phyloP scores from a whole-genome alignment of 495 filamentous ascomycete species.

The Podospora sp. region DNA sequence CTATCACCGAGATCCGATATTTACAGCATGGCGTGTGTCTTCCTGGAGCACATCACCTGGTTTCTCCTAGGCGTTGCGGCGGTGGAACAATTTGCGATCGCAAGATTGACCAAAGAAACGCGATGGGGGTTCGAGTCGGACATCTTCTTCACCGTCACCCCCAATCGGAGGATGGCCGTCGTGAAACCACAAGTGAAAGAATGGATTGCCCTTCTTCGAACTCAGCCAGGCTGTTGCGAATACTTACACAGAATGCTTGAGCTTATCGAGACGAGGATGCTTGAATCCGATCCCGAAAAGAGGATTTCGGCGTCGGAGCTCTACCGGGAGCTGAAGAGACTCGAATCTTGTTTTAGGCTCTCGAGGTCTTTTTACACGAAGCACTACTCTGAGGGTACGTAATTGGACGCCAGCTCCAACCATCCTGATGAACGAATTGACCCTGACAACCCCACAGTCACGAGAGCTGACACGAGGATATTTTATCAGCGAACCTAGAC shows the following conservation, averaged over 20 bases:
- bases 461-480: no score
- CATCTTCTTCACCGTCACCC: constrained; percentile 10
- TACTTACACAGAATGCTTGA: constrained; percentile 11
- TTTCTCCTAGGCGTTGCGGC: neutral
- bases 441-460: no score
- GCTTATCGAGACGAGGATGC: constrained; percentile 9
- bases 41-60: constrained; percentile 21
- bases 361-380: constrained; percentile 1
- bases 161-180: neutral
- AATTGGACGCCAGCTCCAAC: no score
- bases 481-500: no score
- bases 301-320: neutral
- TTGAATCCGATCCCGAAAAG: neutral
- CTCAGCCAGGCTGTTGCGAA: neutral
- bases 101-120: neutral
- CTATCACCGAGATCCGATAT: constrained; percentile 15
- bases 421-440: no score
- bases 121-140: neutral
- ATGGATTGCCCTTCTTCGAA: neutral
- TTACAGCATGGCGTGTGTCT: constrained; percentile 18
- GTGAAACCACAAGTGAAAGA: constrained; percentile 1
- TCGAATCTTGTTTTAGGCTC: neutral
- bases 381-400: neutral
- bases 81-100: neutral
- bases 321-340: neutral